phyloP scores from a whole-genome alignment of 1,284 basidiomycete genomes.

The Rhodotorula mucilaginosa region DNA sequence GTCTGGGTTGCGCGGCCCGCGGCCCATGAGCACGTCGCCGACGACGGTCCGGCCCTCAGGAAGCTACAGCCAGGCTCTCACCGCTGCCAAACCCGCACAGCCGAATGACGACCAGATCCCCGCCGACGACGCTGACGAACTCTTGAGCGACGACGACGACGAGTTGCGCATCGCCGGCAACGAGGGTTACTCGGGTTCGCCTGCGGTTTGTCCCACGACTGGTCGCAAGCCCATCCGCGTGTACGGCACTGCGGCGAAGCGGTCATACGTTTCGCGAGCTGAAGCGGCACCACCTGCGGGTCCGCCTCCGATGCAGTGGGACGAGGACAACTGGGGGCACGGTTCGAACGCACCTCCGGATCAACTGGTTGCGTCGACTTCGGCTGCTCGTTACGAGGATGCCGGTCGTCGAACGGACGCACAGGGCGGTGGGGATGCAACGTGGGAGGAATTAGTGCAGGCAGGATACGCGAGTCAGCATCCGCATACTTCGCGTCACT shows the following conservation, averaged over 20 bases:
- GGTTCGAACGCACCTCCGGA: neutral
- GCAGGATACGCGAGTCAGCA: neutral
- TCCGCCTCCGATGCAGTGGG: neutral
- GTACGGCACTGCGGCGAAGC: neutral
- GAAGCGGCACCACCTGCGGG: neutral
- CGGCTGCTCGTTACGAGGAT: neutral
- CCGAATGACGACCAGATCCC: neutral
- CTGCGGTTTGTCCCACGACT: neutral
- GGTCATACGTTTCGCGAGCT: neutral
- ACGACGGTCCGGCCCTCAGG: neutral
- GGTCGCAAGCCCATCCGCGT: neutral
- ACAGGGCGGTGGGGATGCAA: neutral
- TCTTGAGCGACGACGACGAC: neutral
- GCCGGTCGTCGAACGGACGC: neutral
- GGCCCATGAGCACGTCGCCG: neutral
- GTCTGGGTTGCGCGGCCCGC: neutral
- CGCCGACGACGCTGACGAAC: neutral
- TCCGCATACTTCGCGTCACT: neutral
- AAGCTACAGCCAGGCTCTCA: neutral
- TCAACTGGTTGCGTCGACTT: neutral
- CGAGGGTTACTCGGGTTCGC: neutral
- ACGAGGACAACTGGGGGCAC: neutral
- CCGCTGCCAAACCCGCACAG: neutral
- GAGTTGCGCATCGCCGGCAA: slow-evolving; percentile 1
- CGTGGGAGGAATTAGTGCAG: neutral